Evolutionary conservation across 352 stramenopile genomes (phyloP).

Genomic region (Phytophthora pluvialis): DNA sequence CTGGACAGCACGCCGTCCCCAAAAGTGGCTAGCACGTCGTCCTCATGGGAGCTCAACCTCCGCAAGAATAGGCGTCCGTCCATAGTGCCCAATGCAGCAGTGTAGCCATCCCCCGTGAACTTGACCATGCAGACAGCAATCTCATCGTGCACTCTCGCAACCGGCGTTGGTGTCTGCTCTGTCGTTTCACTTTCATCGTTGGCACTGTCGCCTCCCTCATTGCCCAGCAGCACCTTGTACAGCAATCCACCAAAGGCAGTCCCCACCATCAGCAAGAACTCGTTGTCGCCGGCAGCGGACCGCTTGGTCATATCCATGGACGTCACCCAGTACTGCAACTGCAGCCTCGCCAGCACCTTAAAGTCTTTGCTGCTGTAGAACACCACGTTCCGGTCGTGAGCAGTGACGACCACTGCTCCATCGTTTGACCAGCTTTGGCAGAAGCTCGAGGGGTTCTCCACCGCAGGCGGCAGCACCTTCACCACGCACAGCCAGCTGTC

Average conservation of each 20-base stretch:
- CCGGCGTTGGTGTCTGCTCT: background rate
- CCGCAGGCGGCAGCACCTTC: slow-evolving; percentile 41
- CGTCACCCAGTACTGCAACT: slow-evolving; percentile 42
- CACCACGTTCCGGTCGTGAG: slow-evolving; percentile 37
- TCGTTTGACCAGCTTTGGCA: slow-evolving; percentile 61
- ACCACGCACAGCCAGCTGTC: slow-evolving; percentile 32
- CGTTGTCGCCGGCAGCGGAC: background rate
- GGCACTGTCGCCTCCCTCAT: background rate
- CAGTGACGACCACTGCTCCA: slow-evolving; percentile 38
- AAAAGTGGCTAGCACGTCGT: slow-evolving; percentile 20
- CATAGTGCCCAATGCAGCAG: slow-evolving; percentile 48
- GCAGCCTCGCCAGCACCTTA: slow-evolving; percentile 8
- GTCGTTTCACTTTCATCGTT: background rate
- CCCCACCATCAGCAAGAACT: slow-evolving; percentile 37
- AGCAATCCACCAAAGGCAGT: slow-evolving; percentile 45
- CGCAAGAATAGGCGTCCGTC: slow-evolving; percentile 64
- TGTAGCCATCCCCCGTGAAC: slow-evolving; percentile 41
- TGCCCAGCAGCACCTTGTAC: slow-evolving; percentile 33
- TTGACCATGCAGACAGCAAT: slow-evolving; percentile 50
- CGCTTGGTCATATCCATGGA: slow-evolving; percentile 42
- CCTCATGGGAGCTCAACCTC: slow-evolving; percentile 11
- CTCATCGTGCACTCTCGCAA: slow-evolving; percentile 32
- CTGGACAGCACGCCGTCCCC: slow-evolving; percentile 35
- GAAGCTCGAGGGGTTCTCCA: slow-evolving; percentile 34
- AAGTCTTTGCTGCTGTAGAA: slow-evolving; percentile 45